These are phyloP conservation scores for Galeopsis tetrahit DNA, from an alignment of 257 asterid species.

Conservation along the genomic window DNA sequence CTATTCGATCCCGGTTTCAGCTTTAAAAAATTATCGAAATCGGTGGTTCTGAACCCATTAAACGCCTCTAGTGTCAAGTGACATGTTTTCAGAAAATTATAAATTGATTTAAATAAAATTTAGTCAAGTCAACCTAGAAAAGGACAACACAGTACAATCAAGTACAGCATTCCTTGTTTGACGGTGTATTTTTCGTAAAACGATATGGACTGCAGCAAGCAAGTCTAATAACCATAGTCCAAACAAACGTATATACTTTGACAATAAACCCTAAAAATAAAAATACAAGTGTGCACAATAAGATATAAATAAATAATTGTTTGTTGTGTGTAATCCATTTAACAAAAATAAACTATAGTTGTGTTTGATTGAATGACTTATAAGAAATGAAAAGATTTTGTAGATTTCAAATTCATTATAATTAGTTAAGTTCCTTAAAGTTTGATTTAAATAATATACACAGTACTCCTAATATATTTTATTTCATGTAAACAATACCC, in stretches of 20 bases:
- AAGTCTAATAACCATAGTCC: not conserved
- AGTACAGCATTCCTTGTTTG: conserved; percentile 45
- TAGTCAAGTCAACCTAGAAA: conserved; percentile 34
- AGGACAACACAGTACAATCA: conserved; percentile 49
- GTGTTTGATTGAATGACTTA: not conserved
- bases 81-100: conserved; percentile 9
- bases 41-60: no score
- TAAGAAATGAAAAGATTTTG: no score
- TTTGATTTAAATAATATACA: no score
- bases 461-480: no score
- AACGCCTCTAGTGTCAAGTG: not conserved
- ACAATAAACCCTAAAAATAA: not conserved
- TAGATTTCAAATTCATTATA: not conserved
- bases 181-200: conserved; percentile 14
- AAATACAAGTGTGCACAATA: not conserved
- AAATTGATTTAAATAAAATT: not conserved
- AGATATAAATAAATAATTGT: no score
- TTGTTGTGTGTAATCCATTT: no score
- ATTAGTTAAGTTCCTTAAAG: no score
- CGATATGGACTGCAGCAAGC: not conserved
- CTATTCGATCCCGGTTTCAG: no score
- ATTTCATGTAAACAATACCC: no score
- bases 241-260: not conserved
- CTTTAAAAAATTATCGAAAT: no score
- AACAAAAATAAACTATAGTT: not conserved